Conservation (phyloP, 345 rosid species). For the Nephelium lappaceum region DNA sequence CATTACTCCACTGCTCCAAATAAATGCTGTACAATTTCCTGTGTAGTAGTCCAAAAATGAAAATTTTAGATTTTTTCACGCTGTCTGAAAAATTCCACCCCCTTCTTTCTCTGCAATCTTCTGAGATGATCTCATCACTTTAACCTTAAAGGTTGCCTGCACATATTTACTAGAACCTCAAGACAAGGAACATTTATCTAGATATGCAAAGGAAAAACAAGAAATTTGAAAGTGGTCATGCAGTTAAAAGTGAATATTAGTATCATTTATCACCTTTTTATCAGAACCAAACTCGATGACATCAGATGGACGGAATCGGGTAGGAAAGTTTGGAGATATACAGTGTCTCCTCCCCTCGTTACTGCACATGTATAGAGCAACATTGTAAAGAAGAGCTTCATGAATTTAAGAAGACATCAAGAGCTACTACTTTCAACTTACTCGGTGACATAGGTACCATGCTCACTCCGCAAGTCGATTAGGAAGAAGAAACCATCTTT, state of each 20-base stretch:
- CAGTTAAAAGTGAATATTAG: background rate
- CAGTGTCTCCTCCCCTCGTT: constrained; percentile 58
- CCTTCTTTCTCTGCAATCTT: constrained; percentile 27
- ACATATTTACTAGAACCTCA: background rate
- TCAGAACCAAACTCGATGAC: constrained; percentile 71
- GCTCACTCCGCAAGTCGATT: constrained; percentile 67
- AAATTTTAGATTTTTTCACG: constrained; percentile 29
- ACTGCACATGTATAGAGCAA: constrained; percentile 40
- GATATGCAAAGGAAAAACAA: background rate
- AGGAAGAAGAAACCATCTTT: constrained; percentile 76
- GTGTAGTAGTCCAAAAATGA: background rate
- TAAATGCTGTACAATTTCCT: constrained; percentile 36
- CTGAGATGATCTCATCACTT: constrained; percentile 52
- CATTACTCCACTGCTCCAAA: constrained; percentile 12
- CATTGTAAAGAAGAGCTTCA: constrained; percentile 13
- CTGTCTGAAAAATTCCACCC: constrained; percentile 57
- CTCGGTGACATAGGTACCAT: constrained; percentile 78
- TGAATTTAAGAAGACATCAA: background rate
- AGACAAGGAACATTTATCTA: background rate
- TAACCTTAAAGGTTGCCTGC: constrained; percentile 79
- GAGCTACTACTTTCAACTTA: constrained; percentile 38
- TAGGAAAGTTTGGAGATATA: constrained; percentile 54
- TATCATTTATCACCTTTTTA: constrained; percentile 44
- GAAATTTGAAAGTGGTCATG: background rate
- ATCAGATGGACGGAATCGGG: constrained; percentile 61